phyloP scores from a whole-genome alignment of 768 basidiomycete genomes.

The Sutorius australiensis region DNA sequence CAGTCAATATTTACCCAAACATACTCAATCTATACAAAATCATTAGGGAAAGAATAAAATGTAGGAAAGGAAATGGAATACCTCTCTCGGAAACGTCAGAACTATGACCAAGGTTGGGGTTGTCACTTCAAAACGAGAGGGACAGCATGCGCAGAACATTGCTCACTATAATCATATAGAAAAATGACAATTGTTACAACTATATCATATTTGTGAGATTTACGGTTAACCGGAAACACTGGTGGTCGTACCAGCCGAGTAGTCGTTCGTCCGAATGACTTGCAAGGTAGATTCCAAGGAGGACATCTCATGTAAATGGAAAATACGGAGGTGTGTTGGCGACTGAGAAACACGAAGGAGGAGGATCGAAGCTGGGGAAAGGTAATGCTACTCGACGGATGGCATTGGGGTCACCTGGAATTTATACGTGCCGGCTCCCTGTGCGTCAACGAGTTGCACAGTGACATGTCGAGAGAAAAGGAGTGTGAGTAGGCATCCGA shows the following conservation, averaged over 20 bases:
- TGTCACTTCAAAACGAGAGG: neutral
- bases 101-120: neutral
- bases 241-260: neutral
- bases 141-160: neutral
- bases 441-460: neutral
- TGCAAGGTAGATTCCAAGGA: neutral
- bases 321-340: neutral
- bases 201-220: neutral
- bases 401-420: too few relatives aligned
- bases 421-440: neutral
- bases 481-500: neutral
- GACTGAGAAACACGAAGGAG: neutral
- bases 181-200: constrained; percentile 4
- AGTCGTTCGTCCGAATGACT: neutral
- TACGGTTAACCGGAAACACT: neutral
- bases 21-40: constrained; percentile 4
- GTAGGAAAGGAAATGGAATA: neutral
- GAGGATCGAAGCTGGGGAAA: neutral
- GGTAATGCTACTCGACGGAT: neutral
- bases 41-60: neutral
- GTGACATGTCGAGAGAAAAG: neutral
- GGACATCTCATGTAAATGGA: neutral
- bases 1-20: constrained; percentile 7
- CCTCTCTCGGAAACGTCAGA: constrained; percentile 15
- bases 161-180: constrained; percentile 17